phyloP scores from a whole-genome alignment of 176 grass and related monocot genomes.

The Eremochloa ophiuroides region DNA sequence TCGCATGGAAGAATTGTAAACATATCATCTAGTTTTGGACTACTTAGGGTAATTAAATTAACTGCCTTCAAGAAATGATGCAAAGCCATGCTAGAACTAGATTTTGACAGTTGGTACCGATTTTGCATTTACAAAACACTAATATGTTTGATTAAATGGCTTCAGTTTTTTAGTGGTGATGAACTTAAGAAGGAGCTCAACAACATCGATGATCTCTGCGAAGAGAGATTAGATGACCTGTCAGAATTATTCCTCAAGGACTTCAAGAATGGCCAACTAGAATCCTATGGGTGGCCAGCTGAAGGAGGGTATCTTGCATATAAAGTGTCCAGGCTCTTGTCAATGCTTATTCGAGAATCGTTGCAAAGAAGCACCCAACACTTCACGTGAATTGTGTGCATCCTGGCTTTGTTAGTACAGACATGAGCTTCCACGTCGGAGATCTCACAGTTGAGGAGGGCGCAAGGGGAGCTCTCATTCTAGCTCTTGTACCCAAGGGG shows the following conservation, averaged over 20 bases:
- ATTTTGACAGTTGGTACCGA: too few species aligned
- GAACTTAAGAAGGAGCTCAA: neutral
- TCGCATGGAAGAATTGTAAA: slow-evolving; percentile 41
- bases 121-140: too few species aligned
- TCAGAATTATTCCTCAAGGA: slow-evolving; percentile 35
- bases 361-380: slow-evolving; percentile 35
- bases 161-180: slow-evolving; percentile 3
- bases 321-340: slow-evolving; percentile 31
- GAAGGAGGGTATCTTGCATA: slow-evolving; percentile 23
- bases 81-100: too few species aligned
- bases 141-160: neutral
- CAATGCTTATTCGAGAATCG: slow-evolving; percentile 43
- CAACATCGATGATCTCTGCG: neutral
- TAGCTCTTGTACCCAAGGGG: slow-evolving; percentile 35
- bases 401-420: slow-evolving; percentile 55
- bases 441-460: slow-evolving; percentile 38
- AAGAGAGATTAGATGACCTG: slow-evolving; percentile 19
- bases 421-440: slow-evolving; percentile 34
- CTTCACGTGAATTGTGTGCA: slow-evolving; percentile 25
- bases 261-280: slow-evolving; percentile 10
- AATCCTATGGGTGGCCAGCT: slow-evolving; percentile 15
- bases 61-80: too few species aligned
- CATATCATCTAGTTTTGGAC: slow-evolving; percentile 35
- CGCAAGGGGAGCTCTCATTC: slow-evolving; percentile 29
- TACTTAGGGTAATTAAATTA: too few species aligned